Conservation (phyloP, 1,284 basidiomycete genomes). For the Tilletia caries region DNA sequence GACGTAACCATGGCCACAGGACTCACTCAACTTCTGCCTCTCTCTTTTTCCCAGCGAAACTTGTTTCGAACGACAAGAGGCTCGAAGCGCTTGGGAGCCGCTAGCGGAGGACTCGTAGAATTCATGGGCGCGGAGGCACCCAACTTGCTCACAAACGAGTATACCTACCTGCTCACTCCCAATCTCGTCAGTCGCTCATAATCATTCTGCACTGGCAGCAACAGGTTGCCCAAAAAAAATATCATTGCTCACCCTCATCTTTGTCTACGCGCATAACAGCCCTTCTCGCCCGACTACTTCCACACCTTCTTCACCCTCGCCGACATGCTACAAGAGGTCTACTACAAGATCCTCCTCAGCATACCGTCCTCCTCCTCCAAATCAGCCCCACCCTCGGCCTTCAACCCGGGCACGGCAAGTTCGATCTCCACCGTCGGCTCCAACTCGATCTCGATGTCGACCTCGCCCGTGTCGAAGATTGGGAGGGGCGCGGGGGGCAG, state of each 20-base stretch:
- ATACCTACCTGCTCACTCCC: conserved; percentile 70
- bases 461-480: neutral
- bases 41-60: neutral
- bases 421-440: neutral
- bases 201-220: neutral
- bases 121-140: conserved; percentile 5
- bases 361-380: neutral
- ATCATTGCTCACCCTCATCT: neutral
- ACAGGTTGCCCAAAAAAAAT: neutral
- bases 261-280: conserved; percentile 14
- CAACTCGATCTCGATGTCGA: neutral
- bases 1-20: no score
- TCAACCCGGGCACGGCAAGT: neutral
- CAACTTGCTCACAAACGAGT: conserved; percentile 56
- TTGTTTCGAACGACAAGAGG: conserved; percentile 7
- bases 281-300: conserved; percentile 39
- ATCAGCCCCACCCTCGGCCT: neutral
- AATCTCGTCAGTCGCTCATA: conserved; percentile 61
- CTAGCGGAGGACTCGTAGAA: conserved; percentile 60
- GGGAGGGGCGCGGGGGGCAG: neutral
- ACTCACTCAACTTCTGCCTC: neutral
- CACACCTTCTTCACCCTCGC: conserved; percentile 41
- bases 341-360: conserved; percentile 32
- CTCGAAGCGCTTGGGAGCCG: conserved; percentile 60
- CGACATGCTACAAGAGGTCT: conserved; percentile 39